phyloP scores from a whole-genome alignment of 1,139 yeast species.

The Hyphopichia khmerensis region DNA sequence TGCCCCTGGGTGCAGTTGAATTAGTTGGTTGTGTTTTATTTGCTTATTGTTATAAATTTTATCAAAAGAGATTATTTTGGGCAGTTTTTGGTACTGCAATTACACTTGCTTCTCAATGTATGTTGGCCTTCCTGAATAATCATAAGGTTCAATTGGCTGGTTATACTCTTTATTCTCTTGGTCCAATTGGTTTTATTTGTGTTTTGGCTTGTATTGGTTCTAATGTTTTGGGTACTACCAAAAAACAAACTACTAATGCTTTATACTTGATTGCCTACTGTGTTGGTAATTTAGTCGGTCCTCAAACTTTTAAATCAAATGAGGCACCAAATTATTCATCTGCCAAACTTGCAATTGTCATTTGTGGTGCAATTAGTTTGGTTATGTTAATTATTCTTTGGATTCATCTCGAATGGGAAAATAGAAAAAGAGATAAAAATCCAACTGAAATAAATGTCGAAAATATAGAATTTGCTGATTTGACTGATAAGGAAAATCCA shows the following conservation, averaged over 20 bases:
- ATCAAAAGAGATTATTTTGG: conserved; percentile 39
- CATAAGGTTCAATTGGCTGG: conserved; percentile 45
- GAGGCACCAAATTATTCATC: conserved; percentile 55
- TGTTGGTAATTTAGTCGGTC: conserved; percentile 69
- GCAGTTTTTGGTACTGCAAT: conserved; percentile 40
- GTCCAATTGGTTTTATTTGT: conserved; percentile 47
- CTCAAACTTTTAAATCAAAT: conserved; percentile 57
- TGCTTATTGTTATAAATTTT: conserved; percentile 26
- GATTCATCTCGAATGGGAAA: conserved; percentile 28
- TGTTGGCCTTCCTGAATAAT: conserved; percentile 47
- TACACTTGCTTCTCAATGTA: conserved; percentile 38
- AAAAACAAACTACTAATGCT: conserved; percentile 61
- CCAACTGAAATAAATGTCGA: conserved; percentile 18
- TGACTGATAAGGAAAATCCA: conserved; percentile 61
- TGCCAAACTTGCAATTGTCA: conserved; percentile 42
- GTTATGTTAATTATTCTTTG: conserved; percentile 20
- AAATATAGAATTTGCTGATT: conserved; percentile 52
- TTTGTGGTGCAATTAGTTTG: conserved; percentile 25
- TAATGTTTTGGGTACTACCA: conserved; percentile 72
- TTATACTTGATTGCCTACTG: conserved; percentile 61
- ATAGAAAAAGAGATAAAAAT: conserved; percentile 24
- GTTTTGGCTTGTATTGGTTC: conserved; percentile 48
- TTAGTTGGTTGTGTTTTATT: conserved; percentile 39
- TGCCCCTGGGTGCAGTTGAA: conserved; percentile 40
- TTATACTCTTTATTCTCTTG: conserved; percentile 20